Evolutionary conservation across 2,329 filamentous ascomycete species (phyloP).

Genomic region (Pseudogymnoascus sp.): DNA sequence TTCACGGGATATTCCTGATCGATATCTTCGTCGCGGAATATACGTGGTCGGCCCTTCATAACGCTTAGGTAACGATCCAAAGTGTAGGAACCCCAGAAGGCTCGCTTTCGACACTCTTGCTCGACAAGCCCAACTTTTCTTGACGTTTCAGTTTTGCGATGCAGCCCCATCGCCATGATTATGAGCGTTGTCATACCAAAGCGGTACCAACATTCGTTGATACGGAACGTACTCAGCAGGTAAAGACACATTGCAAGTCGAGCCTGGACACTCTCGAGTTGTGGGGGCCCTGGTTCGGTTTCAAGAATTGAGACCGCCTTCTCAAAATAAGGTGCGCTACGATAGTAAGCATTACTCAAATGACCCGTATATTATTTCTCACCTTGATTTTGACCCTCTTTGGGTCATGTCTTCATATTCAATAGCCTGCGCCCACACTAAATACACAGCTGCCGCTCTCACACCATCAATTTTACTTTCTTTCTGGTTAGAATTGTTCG

Average conservation of each 20-base stretch:
- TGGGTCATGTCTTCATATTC: conserved; percentile 6
- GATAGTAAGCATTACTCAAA: background rate
- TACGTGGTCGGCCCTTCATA: conserved; percentile 52
- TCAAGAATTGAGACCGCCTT: conserved; percentile 29
- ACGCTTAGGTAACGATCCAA: conserved; percentile 56
- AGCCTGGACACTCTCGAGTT: conserved; percentile 49
- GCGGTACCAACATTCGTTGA: conserved; percentile 53
- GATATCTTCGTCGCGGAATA: conserved; percentile 56
- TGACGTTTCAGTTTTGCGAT: conserved; percentile 26
- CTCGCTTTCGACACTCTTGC: conserved; percentile 46
- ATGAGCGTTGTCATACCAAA: conserved; percentile 51
- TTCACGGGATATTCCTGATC: conserved; percentile 51
- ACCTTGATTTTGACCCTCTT: background rate
- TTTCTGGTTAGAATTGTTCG: background rate
- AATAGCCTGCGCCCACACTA: conserved; percentile 4
- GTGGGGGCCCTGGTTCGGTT: conserved; percentile 44
- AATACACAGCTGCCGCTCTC: conserved; percentile 3
- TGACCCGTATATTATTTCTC: background rate
- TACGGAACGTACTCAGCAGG: conserved; percentile 48
- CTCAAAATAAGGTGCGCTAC: background rate
- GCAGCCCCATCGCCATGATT: conserved; percentile 38
- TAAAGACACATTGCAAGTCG: conserved; percentile 51
- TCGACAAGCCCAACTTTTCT: conserved; percentile 16
- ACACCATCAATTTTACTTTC: background rate
- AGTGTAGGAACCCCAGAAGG: conserved; percentile 56